These are phyloP conservation scores for Penicillium sp. DNA, from an alignment of 2,329 filamentous ascomycete species.

Conservation along the genomic window DNA sequence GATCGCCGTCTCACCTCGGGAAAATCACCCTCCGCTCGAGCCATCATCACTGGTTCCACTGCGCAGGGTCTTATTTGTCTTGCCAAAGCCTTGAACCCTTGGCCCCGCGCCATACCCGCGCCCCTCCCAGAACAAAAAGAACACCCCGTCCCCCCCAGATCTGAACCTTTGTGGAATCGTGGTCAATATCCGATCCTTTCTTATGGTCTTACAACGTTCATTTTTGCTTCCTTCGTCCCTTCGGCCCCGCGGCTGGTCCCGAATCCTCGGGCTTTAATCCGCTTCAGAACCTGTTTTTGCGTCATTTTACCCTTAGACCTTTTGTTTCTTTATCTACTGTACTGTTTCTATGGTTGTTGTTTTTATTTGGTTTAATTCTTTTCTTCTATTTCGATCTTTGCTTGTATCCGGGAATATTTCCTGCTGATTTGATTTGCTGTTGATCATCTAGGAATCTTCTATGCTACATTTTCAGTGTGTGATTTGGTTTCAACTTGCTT, in stretches of 20 bases:
- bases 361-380: background rate
- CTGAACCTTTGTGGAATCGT: background rate
- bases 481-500: background rate
- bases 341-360: background rate
- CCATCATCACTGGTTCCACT: constrained; percentile 12
- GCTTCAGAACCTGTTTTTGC: constrained; percentile 3
- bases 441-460: background rate
- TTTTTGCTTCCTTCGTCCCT: background rate
- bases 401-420: background rate
- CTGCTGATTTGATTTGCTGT: background rate
- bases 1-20: constrained; percentile 23
- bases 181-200: background rate
- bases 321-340: background rate
- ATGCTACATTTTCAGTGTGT: background rate
- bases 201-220: background rate
- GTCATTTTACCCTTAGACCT: background rate
- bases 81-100: constrained; percentile 5
- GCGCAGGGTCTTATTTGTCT: constrained; percentile 15
- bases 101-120: constrained; percentile 20
- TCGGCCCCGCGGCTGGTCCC: constrained; percentile 12
- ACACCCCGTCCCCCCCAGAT: constrained; percentile 10
- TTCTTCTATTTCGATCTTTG: background rate
- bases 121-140: constrained; percentile 19
- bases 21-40: constrained; percentile 16
- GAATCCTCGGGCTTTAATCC: constrained; percentile 2